Evolutionary conservation across 2,329 filamentous ascomycete species (phyloP).

Genomic region (Xylaria sp.): DNA sequence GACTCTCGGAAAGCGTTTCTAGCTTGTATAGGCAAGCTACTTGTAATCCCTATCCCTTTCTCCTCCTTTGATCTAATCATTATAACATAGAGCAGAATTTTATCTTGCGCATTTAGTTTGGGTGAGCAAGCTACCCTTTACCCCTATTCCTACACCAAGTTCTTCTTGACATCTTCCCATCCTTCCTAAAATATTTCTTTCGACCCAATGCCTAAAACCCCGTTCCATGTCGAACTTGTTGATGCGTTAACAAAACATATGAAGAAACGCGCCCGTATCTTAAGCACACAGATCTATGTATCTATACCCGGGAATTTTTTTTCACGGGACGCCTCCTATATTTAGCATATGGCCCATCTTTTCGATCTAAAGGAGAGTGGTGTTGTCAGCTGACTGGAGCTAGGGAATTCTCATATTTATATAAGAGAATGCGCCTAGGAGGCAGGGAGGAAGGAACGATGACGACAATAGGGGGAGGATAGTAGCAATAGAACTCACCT

Average conservation of each 20-base stretch:
- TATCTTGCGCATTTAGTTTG: too few relatives aligned
- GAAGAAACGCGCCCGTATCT: neutral
- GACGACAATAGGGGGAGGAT: neutral
- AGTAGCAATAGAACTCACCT: constrained; percentile 67
- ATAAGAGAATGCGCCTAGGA: neutral
- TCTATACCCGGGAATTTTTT: constrained; percentile 11
- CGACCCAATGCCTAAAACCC: neutral
- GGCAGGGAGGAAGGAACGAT: neutral
- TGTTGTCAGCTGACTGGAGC: constrained; percentile 22
- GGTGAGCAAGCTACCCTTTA: too few relatives aligned
- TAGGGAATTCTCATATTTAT: neutral
- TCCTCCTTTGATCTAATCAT: too few relatives aligned
- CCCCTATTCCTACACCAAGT: neutral
- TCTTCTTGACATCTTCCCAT: constrained; percentile 2
- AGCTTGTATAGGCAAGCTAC: too few relatives aligned
- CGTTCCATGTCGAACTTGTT: too few relatives aligned
- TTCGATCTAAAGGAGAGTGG: constrained; percentile 69
- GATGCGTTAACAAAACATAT: too few relatives aligned
- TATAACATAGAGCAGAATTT: too few relatives aligned
- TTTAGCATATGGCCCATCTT: constrained; percentile 88
- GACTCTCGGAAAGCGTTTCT: too few relatives aligned
- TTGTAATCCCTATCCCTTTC: too few relatives aligned
- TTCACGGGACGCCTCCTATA: constrained; percentile 55
- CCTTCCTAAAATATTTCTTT: constrained; percentile 5
- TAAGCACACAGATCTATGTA: constrained; percentile 22